phyloP scores from a whole-genome alignment of 2,329 filamentous ascomycete genomes.

The Xenoacremonium recifei region DNA sequence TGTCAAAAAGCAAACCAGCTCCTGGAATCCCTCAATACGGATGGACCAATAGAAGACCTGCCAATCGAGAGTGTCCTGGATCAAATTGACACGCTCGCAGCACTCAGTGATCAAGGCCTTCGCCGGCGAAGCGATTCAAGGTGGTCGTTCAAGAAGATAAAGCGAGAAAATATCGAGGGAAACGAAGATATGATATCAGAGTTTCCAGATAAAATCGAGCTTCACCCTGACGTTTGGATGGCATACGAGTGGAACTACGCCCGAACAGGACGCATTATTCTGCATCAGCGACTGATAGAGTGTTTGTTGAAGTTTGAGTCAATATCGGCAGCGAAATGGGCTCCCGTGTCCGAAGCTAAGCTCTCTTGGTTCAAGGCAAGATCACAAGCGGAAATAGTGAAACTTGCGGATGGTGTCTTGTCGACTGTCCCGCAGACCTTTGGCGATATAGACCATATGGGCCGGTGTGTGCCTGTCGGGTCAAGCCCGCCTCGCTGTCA shows the following conservation, averaged over 20 bases:
- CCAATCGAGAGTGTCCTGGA: constrained; percentile 11
- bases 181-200: not conserved
- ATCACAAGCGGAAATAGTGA: constrained; percentile 23
- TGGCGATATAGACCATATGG: constrained; percentile 32
- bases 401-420: constrained; percentile 32
- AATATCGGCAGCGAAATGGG: not conserved
- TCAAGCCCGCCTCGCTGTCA: constrained; percentile 23
- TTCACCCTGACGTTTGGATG: constrained; percentile 39
- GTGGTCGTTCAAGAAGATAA: constrained; percentile 31
- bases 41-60: no score
- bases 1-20: constrained; percentile 31
- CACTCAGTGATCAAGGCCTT: constrained; percentile 28
- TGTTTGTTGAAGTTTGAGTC: constrained; percentile 20
- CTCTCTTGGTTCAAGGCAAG: constrained; percentile 1
- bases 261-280: constrained; percentile 35
- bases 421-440: constrained; percentile 36
- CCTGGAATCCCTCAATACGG: constrained; percentile 13
- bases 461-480: constrained; percentile 5
- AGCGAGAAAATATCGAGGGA: constrained; percentile 15
- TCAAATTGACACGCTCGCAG: constrained; percentile 29
- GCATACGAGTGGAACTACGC: constrained; percentile 43
- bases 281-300: constrained; percentile 32
- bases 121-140: constrained; percentile 31
- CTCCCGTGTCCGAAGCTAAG: not conserved
- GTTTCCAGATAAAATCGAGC: constrained; percentile 27